Base-by-base conservation (phyloP, 176 grass and related monocot species). In the Bromus sterilis region DNA sequence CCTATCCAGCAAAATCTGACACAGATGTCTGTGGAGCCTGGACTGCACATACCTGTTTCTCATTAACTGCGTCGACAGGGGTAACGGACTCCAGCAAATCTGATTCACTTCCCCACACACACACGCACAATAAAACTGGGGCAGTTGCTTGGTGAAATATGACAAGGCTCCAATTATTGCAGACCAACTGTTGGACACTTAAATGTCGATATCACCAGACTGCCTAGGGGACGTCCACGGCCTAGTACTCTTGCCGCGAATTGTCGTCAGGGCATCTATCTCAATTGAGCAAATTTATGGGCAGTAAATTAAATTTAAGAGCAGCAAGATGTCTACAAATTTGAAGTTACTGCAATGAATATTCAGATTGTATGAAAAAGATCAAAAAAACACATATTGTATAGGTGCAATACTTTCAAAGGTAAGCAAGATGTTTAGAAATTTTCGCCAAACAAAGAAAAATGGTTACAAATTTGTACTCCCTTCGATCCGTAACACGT, bases 51-150 rank as follows among this genome's bases (percentile, higher is more conserved):
- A 85, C 76, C 76, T 84, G 58, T 63, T 81, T 32, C 66, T 66
- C 83, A 83, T 86, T 83, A 79, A 90, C 86, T 68, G 30, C 40
- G 79, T 83, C 30, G 67, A 83, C 88, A 90, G 77, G 66, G 67
- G 66, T 80, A 90, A 86, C 83, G 25, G 65, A 83, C 75, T 75
- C 71, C 48, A 83, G 78, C 49, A 83, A 79, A 79, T 75, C 55
- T 14, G 49, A 83, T 75, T 86, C 66, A 83, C 88, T 74, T 75
- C 74, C 46, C 74, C 46, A 71, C 82, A 24, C 3, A 37, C 0
- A 44, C 35, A 41, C 67, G 8, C 33, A 11, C 24, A 80, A 57
- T 29, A 75, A 57, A 48, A 60, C 33, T 3, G 2, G 57, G 35
- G 24, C 37, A 65, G 72, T 48, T 78, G 66, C 29, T 40, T 28